A percentile compares a stretch with the other conserved stretches of the same genome.
Evolutionary conservation across 495 filamentous ascomycete genomes (phyloP).

Genomic region (Aspergillus ostianus): DNA sequence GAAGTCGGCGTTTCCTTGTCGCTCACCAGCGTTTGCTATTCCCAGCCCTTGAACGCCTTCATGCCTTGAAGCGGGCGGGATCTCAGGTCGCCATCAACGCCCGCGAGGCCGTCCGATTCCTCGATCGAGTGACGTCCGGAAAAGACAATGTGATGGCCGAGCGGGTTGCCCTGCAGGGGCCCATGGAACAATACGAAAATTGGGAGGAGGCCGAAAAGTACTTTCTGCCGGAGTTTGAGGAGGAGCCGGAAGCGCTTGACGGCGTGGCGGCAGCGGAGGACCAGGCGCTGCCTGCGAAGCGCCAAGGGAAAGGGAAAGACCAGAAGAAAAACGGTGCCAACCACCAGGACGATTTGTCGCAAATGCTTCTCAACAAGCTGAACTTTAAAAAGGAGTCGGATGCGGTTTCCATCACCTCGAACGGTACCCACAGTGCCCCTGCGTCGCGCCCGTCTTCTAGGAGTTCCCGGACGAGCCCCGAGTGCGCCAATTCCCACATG

Average conservation of each 20-base stretch:
- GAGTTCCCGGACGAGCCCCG: conserved; percentile 50
- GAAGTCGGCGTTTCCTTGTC: neutral
- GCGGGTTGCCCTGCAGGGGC: conserved; percentile 52
- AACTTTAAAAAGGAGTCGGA: conserved; percentile 51
- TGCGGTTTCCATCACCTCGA: conserved; percentile 49
- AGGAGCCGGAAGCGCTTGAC: conserved; percentile 34
- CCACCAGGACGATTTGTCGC: conserved; percentile 41
- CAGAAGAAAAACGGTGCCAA: conserved; percentile 16
- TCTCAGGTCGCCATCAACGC: conserved; percentile 59
- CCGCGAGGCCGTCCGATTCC: conserved; percentile 61
- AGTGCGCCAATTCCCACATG: conserved; percentile 36
- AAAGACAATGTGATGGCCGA: conserved; percentile 49
- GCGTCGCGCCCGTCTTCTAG: conserved; percentile 49
- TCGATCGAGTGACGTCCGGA: conserved; percentile 60
- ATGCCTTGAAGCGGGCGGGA: conserved; percentile 55
- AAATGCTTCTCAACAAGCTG: conserved; percentile 52
- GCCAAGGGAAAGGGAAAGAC: conserved; percentile 13
- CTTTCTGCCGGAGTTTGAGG: conserved; percentile 53
- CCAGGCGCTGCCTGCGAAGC: conserved; percentile 19
- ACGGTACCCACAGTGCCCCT: conserved; percentile 43
- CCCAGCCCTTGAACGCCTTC: conserved; percentile 56
- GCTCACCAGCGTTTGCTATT: conserved; percentile 1
- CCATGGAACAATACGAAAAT: conserved; percentile 55
- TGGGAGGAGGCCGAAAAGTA: conserved; percentile 65
- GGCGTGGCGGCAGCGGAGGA: conserved; percentile 20